Evolutionary conservation across 2,329 filamentous ascomycete species (phyloP), one percentile per base, ranked within the genome.

Genomic region (Sporothrix euskadiensis): DNA sequence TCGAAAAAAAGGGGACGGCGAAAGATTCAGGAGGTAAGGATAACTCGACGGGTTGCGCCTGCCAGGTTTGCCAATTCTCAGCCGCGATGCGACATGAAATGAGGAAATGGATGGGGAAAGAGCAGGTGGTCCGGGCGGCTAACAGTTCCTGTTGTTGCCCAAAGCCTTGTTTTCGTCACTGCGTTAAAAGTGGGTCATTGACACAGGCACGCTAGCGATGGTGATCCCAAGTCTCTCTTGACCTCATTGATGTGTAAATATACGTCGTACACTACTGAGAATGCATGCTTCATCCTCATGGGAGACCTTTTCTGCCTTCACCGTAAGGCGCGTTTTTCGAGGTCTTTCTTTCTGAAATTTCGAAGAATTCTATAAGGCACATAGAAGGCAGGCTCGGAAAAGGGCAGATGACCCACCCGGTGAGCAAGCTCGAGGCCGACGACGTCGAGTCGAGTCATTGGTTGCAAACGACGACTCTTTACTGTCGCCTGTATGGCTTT

Each of bases 151-250:
- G 12, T 49, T 14, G n/a, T 10, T 59, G 26, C 56, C 56, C 56
- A 32, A 19, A 44, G 61, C 14, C 61, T 66, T 32, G 61, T 66
- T 66, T 66, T 66, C 61, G 61, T 66, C 61, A 66, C 39, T 66
- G 61, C 39, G 39, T 66, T 22, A 39, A 66, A 44, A 66, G 39
- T 26, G 61, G 61, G 22, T 66, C 61, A 5, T 35, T 41, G 32
- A 8, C 61, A 9, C 26, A 30, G 26, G n/a, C n/a, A 14, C 61
- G 35, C 22, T 66, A 66, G 39, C 22, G 4, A 22, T 22, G 12
- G 22, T 14, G 44, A 16, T 59, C 16, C 39, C 35, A 16, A 19
- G 35, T 65, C 59, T 5, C 12, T 9, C 52, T 22, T 52, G 47
- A 52, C 16, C n/a, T 52, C 16, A 19, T 26, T 44, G 41, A 44